phyloP scores from a whole-genome alignment of 345 rosid genomes.

The Trapa incisa region DNA sequence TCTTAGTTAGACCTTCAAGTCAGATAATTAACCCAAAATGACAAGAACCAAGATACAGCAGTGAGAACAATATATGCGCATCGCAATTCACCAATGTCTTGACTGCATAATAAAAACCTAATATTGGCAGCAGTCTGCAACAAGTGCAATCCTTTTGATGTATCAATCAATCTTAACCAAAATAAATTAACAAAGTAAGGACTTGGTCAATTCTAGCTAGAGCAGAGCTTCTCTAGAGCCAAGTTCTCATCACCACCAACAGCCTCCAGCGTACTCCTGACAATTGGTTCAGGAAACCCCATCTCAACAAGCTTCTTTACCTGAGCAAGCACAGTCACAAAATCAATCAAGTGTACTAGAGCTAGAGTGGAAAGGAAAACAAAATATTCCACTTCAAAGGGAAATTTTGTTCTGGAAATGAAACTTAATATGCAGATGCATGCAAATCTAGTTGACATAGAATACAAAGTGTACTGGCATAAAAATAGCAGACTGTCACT shows the following conservation, averaged over 20 bases:
- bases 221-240: slow-evolving; percentile 90
- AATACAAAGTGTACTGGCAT: not conserved
- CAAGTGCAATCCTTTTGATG: not conserved
- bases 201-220: slow-evolving; percentile 22
- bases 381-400: not conserved
- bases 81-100: not conserved
- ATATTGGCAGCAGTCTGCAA: not conserved
- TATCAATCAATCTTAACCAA: not conserved
- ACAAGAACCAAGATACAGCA: not conserved
- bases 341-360: not conserved
- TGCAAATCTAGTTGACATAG: not conserved
- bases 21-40: not conserved
- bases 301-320: slow-evolving; percentile 83
- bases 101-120: not conserved
- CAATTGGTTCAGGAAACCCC: slow-evolving; percentile 78
- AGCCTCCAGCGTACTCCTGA: slow-evolving; percentile 67
- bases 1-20: not conserved
- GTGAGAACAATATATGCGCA: not conserved
- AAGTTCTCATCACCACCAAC: slow-evolving; percentile 91
- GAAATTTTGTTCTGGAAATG: not conserved
- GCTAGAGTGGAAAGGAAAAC: not conserved
- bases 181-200: not conserved
- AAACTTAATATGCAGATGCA: not conserved
- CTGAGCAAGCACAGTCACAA: slow-evolving; percentile 19
- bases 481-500: not conserved